phyloP scores from a whole-genome alignment of 2,329 filamentous ascomycete genomes.

The Microdochium bolleyi region DNA sequence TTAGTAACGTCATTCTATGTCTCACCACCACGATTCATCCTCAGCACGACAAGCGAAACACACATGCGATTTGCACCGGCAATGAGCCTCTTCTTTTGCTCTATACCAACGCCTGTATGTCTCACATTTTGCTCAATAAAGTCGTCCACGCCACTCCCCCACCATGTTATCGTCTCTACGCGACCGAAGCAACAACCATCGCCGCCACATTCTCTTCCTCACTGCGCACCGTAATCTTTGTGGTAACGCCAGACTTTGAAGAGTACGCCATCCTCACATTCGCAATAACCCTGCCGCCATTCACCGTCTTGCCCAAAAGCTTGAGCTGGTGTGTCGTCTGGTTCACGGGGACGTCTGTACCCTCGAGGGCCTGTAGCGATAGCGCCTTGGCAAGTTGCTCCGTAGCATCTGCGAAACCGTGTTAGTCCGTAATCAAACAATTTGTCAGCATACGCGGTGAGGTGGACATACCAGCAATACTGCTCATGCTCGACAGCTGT shows the following conservation, averaged over 20 bases:
- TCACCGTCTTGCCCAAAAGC: conserved; percentile 90
- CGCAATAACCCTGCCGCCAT: conserved; percentile 80
- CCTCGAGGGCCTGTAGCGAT: conserved; percentile 88
- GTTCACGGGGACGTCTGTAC: conserved; percentile 83
- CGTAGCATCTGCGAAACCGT: conserved; percentile 66
- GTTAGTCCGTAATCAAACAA: conserved; percentile 10
- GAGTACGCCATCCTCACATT: conserved; percentile 90
- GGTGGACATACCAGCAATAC: conserved; percentile 69
- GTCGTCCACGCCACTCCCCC: conserved; percentile 15
- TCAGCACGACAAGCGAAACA: too few relatives aligned
- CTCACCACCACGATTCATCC: too few relatives aligned
- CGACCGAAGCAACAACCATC: conserved; percentile 76
- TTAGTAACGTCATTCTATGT: too few relatives aligned
- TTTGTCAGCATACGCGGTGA: background rate
- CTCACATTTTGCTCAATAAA: conserved; percentile 3
- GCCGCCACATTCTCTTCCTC: conserved; percentile 89
- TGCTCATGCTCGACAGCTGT: conserved; percentile 81
- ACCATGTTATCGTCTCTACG: conserved; percentile 38
- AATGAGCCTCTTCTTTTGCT: background rate
- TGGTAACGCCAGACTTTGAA: conserved; percentile 86
- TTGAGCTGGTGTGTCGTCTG: conserved; percentile 91
- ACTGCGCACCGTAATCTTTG: conserved; percentile 85
- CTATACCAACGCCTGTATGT: background rate
- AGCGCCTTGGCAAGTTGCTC: conserved; percentile 82
- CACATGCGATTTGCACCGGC: background rate